phyloP scores from a whole-genome alignment of 129 eudicot species.

The Dittrichia graveolens region DNA sequence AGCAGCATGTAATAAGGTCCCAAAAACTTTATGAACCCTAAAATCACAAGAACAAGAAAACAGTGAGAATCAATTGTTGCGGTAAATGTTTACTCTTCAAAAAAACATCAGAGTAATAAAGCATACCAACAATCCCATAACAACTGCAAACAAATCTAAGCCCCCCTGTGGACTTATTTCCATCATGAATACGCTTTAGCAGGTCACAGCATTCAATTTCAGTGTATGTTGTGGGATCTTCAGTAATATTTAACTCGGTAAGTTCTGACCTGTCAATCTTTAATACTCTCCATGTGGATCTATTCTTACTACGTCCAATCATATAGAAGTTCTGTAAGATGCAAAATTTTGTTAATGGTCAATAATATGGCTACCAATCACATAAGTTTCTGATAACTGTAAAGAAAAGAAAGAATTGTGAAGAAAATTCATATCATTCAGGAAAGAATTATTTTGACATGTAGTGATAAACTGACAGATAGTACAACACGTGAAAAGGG shows the following conservation, averaged over 20 bases:
- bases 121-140: conserved; percentile 94
- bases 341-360: conserved; percentile 17
- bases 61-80: conserved; percentile 19
- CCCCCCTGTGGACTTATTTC: conserved; percentile 86
- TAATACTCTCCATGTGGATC: conserved; percentile 70
- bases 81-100: background rate
- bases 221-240: conserved; percentile 77
- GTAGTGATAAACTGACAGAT: background rate
- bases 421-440: background rate
- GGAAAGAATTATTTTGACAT: conserved; percentile 13
- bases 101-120: conserved; percentile 6
- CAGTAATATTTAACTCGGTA: conserved; percentile 63
- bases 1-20: conserved; percentile 97
- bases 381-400: background rate
- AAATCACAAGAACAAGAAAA: conserved; percentile 26
- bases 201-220: conserved; percentile 68
- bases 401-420: background rate
- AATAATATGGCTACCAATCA: background rate
- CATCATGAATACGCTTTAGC: conserved; percentile 70
- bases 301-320: conserved; percentile 75
- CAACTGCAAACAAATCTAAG: conserved; percentile 77
- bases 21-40: conserved; percentile 91
- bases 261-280: conserved; percentile 87
- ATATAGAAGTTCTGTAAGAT: conserved; percentile 77
- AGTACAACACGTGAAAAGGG: background rate